Evolutionary conservation across 345 rosid species (phyloP).

Genomic region (Brassica cretica): DNA sequence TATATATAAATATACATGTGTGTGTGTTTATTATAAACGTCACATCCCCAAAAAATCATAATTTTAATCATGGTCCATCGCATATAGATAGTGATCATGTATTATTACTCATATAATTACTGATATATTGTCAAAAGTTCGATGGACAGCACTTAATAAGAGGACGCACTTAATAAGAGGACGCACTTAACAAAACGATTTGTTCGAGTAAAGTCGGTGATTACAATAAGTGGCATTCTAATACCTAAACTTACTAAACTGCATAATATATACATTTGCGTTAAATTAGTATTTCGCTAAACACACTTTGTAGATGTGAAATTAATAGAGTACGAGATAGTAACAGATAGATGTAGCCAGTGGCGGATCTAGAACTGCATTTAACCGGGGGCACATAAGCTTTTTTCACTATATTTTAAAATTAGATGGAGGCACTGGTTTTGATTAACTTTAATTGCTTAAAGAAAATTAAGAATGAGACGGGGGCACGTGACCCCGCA

Average conservation of each 20-base stretch:
- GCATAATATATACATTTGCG: conserved; percentile 5
- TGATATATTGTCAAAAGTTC: not conserved
- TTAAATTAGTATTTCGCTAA: too few species aligned
- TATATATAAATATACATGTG: not conserved
- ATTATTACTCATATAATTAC: not conserved
- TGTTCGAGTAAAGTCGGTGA: conserved; percentile 17
- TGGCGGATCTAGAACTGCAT: too few species aligned
- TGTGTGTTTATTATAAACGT: too few species aligned
- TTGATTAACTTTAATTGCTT: too few species aligned
- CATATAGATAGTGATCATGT: not conserved
- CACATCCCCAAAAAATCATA: too few species aligned
- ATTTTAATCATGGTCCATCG: not conserved
- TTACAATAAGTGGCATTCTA: conserved; percentile 14
- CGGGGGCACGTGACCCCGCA: too few species aligned
- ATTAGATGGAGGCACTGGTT: too few species aligned
- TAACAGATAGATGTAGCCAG: too few species aligned
- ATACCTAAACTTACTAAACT: conserved; percentile 18
- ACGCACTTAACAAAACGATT: not conserved
- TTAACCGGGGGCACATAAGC: too few species aligned
- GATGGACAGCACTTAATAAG: conserved; percentile 1
- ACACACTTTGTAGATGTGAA: not conserved
- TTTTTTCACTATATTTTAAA: too few species aligned
- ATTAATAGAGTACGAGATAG: too few species aligned
- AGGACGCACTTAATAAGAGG: not conserved
- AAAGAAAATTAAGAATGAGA: too few species aligned